Percentiles rank a stretch among this genome's conserved stretches.
These are phyloP conservation scores for Huntiella bhutanensis DNA, from an alignment of 2,329 filamentous ascomycete species.

Conservation along the genomic window DNA sequence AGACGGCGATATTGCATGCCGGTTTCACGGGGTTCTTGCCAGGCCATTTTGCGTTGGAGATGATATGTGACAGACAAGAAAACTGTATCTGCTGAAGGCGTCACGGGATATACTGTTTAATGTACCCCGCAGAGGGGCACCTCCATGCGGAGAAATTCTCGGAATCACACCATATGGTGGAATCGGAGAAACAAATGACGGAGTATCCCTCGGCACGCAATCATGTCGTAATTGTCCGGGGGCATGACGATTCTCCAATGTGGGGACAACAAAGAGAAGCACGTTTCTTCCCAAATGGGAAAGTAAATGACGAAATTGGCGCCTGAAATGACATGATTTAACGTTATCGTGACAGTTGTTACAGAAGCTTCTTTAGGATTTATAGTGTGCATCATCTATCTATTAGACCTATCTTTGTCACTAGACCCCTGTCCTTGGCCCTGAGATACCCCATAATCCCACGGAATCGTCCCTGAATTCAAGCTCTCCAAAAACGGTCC, in stretches of 20 bases:
- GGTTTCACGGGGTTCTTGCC: conserved; percentile 25
- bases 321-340: neutral
- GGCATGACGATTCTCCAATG: too few relatives aligned
- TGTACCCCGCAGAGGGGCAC: neutral
- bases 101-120: neutral
- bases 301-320: neutral
- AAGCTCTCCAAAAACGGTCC: conserved; percentile 1
- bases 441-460: neutral
- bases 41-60: conserved; percentile 19
- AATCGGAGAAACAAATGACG: conserved; percentile 7
- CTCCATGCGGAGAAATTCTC: conserved; percentile 15
- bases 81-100: neutral
- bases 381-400: neutral
- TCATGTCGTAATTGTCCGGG: too few relatives aligned
- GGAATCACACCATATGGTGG: conserved; percentile 12
- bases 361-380: neutral
- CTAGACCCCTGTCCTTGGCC: neutral
- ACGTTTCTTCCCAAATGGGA: neutral
- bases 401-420: neutral
- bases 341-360: neutral
- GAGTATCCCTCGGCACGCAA: neutral
- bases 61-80: neutral
- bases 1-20: conserved; percentile 26
- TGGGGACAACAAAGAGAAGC: neutral
- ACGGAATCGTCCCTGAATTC: too few relatives aligned